Conservation (phyloP, 2,329 filamentous ascomycete genomes). For the Tolypocladium guangdongense region DNA sequence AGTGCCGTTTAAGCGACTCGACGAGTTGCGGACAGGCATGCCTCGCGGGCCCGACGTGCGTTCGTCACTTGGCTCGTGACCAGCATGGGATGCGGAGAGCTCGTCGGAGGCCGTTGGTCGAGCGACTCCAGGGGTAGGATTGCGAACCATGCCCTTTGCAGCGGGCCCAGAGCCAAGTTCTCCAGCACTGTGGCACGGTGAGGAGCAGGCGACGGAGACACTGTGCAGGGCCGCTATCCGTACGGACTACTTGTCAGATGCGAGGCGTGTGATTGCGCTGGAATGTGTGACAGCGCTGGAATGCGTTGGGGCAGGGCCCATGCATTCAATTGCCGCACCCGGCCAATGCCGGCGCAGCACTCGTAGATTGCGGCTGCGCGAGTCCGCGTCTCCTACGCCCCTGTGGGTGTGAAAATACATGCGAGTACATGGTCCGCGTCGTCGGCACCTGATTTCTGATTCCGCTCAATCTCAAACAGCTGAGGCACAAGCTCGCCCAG, state of each 20-base stretch:
- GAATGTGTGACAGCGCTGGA: too few species aligned
- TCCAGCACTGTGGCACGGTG: background rate
- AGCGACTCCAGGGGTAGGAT: background rate
- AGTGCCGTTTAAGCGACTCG: background rate
- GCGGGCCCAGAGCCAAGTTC: background rate
- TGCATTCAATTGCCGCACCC: background rate
- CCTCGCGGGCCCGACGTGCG: background rate
- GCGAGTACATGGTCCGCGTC: too few species aligned
- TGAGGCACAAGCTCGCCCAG: constrained; percentile 37
- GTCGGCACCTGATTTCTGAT: too few species aligned
- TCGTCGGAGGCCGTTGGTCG: background rate
- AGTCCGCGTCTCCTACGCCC: too few species aligned
- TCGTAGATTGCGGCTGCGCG: too few species aligned
- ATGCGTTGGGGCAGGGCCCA: background rate
- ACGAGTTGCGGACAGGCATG: background rate
- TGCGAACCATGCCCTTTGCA: background rate
- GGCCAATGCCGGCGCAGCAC: too few species aligned
- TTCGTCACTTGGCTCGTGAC: background rate
- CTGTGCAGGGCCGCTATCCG: too few species aligned
- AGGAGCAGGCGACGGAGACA: background rate
- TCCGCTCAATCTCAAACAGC: constrained; percentile 12
- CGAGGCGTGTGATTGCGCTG: too few species aligned
- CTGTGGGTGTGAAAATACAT: too few species aligned
- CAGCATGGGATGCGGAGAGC: background rate
- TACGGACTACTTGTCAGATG: too few species aligned